Evolutionary conservation across 768 basidiomycete species (phyloP), one percentile per base, ranked within the genome.

Genomic region (Hebeloma cylindrosporum): DNA sequence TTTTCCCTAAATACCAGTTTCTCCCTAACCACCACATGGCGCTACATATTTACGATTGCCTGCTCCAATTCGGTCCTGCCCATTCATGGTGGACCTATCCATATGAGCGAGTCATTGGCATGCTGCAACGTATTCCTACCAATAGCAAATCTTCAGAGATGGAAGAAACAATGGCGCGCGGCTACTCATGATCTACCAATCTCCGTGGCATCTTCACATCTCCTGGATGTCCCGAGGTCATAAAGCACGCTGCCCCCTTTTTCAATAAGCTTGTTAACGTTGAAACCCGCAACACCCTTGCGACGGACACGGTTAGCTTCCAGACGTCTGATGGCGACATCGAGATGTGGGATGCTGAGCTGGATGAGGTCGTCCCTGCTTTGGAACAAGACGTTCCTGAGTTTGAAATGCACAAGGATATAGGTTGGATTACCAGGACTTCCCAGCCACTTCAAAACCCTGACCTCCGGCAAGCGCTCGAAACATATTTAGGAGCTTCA

Each of bases 41-140:
- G 13, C 16, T 47, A 17, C 52, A 50, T 21, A 34, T 43, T 7
- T 17, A 26, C 1, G 45, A 47, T 3, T 32, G 47, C 2, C 43
- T 64, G 21, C 66, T 61, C 30, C 31, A 67, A 10, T 48, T 38
- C 43, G 65, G 72, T 0, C 69, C 68, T n/a, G 53, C 65, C 0
- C 55, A 58, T 29, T 60, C 59, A 1, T 74, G 68, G 72, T 72
- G 68, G 66, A 53, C 57, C 2, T 73, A 66, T 46, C 67, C 65
- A 0, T 70, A 65, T 32, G 67, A 74, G 40, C 40, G 56, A 0
- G 43, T 66, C 8, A 72, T 73, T 37, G 65, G 71, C 0, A 58
- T 51, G 27, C 47, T 74, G 1, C 69, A 74, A 33, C 33, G 50
- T 1, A 53, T 70, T 8, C 34, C 51, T 4, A 67, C 51, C 0